Base-by-base conservation (phyloP, 768 basidiomycete genomes). In the Rhizopogon salebrosus region DNA sequence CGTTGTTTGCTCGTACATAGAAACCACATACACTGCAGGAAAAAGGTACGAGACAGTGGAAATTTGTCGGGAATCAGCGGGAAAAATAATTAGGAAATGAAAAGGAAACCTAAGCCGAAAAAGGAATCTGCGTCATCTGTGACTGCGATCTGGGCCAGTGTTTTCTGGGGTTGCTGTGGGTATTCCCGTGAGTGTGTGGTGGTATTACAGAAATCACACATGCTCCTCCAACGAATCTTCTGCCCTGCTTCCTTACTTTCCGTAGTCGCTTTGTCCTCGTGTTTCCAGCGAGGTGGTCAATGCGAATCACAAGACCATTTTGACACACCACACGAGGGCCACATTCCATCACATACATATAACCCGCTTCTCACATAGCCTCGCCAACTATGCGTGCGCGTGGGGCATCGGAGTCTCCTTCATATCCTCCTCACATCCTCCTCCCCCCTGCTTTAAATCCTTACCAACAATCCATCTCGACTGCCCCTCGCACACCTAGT, bases 371-470 rank as follows among this genome's bases (percentile, higher is more conserved):
- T 27, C 37, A 22, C 11, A 54, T 52, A 39, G 5, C 14, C 31
- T 2, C 10, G 13, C 10, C 31, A 34, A 4, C 31, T 34, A 34
- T 34, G 31, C 31, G 4, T 34, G 31, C 10, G 11, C 29, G 39
- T 29, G 22, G 18, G 27, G 49, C 61, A n/a, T n/a, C n/a, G n/a
- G n/a, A n/a, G 34, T 50, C 59, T 51, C 55, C 57, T 42, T 60
- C 59, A 38, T 57, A 59, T 53, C 56, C 58, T 51, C 55, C 59
- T 20, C 48, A 54, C 59, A 24, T 58, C 61, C 18, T 56, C 55
- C 29, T 57, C 60, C 45, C 51, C 37, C 10, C 40, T 11, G 53
- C 53, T 22, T 51, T 54, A n/a, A n/a, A n/a, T 52, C 49, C 51
- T 16, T 18, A 38, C 3, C 27, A 23, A 2, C 31, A 31, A 26